phyloP scores from a whole-genome alignment of 1,284 basidiomycete species.

The Puccinia triticina region DNA sequence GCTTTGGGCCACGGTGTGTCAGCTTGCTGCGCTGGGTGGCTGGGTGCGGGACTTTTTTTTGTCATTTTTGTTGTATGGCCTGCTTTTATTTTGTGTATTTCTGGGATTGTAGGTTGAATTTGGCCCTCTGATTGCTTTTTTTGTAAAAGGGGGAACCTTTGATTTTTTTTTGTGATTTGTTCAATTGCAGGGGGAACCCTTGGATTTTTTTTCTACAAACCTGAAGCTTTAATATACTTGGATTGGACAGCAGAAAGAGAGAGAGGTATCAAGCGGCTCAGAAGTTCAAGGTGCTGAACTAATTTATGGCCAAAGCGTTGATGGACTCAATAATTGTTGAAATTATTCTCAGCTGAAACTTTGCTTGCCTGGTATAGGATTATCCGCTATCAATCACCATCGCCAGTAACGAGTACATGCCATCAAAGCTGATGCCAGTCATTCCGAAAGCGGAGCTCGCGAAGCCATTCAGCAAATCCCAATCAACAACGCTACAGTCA shows the following conservation, averaged over 20 bases:
- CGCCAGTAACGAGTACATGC: conserved; percentile 71
- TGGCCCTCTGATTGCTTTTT: too few species aligned
- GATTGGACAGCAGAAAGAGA: conserved; percentile 64
- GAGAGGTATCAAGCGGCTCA: conserved; percentile 63
- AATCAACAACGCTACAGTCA: conserved; percentile 68
- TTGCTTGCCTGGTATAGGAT: conserved; percentile 83
- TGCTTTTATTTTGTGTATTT: too few species aligned
- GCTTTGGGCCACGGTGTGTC: too few species aligned
- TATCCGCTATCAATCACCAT: conserved; percentile 80
- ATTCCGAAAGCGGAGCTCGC: conserved; percentile 58
- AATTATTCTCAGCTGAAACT: conserved; percentile 86
- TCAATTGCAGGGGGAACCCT: too few species aligned
- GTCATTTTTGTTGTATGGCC: too few species aligned
- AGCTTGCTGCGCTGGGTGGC: too few species aligned
- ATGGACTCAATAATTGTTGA: conserved; percentile 97
- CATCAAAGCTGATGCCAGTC: conserved; percentile 60
- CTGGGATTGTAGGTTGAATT: too few species aligned
- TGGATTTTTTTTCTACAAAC: too few species aligned
- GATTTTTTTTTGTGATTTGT: too few species aligned
- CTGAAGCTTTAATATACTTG: too few species aligned
- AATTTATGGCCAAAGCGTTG: conserved; percentile 97
- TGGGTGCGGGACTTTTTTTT: too few species aligned
- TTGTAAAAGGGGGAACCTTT: too few species aligned
- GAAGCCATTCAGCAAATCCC: conserved; percentile 60
- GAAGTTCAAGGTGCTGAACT: conserved; percentile 88